Evolutionary conservation across 1,139 yeast genomes (phyloP).

Genomic region (Kluyveromyces marxianus): DNA sequence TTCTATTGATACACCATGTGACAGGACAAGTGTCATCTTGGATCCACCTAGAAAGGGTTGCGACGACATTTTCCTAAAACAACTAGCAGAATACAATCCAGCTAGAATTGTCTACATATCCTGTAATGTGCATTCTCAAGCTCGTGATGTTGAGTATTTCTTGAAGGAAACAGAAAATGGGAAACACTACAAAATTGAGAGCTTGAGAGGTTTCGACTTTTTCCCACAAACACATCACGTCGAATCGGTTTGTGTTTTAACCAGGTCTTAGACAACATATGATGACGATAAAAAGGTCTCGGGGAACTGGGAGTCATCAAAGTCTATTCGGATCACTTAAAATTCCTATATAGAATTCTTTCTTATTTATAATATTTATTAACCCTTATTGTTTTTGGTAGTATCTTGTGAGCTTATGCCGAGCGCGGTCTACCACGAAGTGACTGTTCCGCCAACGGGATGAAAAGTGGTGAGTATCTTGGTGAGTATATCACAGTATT

Average conservation of each 20-base stretch:
- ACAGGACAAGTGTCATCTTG: conserved; percentile 77
- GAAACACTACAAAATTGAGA: conserved; percentile 57
- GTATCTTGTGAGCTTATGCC: neutral
- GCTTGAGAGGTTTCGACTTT: conserved; percentile 89
- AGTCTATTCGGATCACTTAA: too few species aligned
- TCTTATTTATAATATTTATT: neutral
- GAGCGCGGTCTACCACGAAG: neutral
- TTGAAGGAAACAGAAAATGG: conserved; percentile 62
- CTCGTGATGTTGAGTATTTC: conserved; percentile 84
- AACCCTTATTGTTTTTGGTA: neutral
- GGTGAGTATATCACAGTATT: neutral
- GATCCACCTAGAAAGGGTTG: conserved; percentile 99
- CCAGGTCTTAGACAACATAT: conserved; percentile 22
- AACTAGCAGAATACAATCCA: conserved; percentile 75
- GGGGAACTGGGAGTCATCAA: too few species aligned
- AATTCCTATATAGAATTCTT: too few species aligned
- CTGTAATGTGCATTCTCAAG: conserved; percentile 97
- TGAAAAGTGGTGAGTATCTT: neutral
- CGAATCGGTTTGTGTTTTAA: conserved; percentile 84
- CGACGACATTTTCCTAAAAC: conserved; percentile 78
- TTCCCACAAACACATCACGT: conserved; percentile 98
- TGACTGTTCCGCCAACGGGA: neutral
- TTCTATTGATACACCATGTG: conserved; percentile 63
- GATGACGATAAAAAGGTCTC: too few species aligned
- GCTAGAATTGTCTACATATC: conserved; percentile 85